Base-by-base conservation (phyloP, 176 grass and related monocot genomes). In the Raddia distichophylla region DNA sequence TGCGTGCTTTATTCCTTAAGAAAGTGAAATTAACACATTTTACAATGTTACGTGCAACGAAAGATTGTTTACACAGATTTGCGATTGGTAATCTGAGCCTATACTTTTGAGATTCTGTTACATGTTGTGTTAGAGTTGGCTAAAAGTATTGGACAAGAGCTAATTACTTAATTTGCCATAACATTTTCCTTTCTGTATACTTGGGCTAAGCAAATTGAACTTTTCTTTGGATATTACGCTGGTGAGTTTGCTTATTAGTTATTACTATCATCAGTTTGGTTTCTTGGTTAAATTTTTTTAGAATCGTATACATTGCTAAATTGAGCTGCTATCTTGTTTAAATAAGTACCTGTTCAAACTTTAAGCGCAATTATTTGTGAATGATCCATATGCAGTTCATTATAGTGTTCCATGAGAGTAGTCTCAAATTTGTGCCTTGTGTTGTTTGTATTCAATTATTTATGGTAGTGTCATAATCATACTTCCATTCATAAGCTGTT, bases 81-180 rank as follows among this genome's bases (percentile, higher is more conserved):
- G 33, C 18, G 55, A 54, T 69, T 53, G 78, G 32, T 7, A 84
- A 50, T 51, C 43, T 61, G 5, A 22, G 49, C 60, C 37, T 33
- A 17, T 77, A 19, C 53, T 35, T 83, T 27, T 48, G 64, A 85
- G 32, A 52, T 80, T 67, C 32, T 84, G 37, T 75, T 88, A 42
- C 27, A 71, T 81, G 15, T 72, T 57, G 16, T 70, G 8, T 76
- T 58, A 64, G 76, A 67, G 67, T 83, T 77, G 12, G n/a, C 44
- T 74, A 84, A 49, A 72, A 33, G 14, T 18, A 18, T 64, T 60
- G 53, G 10, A 17, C 55, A 76, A 87, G 34, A 32, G 22, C 12
- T 22, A 51, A 9, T 67, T 80, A 15, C 46, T 69, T 76, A 35
- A 16, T 69, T 60, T 51, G 40, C 10, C 47, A 48, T 15, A 18